These are phyloP conservation scores for Ceratobasidium papillatum DNA, from an alignment of 1,284 basidiomycete genomes.

Conservation along the genomic window DNA sequence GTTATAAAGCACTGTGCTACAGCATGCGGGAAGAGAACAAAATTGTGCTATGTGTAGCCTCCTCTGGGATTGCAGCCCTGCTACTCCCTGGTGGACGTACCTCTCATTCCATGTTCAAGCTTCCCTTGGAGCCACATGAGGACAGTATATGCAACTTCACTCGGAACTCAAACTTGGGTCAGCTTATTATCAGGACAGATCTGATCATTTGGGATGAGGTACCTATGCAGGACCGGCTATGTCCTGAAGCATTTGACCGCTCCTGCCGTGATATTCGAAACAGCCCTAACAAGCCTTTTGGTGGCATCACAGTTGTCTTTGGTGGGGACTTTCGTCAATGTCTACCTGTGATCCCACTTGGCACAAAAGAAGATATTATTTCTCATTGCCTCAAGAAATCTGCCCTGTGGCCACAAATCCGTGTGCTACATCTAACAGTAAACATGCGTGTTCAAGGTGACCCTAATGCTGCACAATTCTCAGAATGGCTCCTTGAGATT, in stretches of 20 bases:
- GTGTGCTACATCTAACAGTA: slow-evolving; percentile 49
- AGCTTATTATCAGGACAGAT: slow-evolving; percentile 48
- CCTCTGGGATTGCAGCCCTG: slow-evolving; percentile 59
- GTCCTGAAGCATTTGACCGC: slow-evolving; percentile 52
- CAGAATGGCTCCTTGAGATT: slow-evolving; percentile 57
- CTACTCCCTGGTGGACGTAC: slow-evolving; percentile 56
- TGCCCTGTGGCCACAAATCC: slow-evolving; percentile 52
- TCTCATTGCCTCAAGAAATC: slow-evolving; percentile 52
- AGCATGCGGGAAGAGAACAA: slow-evolving; percentile 47
- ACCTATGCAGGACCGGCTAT: slow-evolving; percentile 51
- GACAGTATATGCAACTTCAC: slow-evolving; percentile 47
- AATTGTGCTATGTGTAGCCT: slow-evolving; percentile 58
- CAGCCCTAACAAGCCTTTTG: slow-evolving; percentile 51
- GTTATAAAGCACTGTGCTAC: slow-evolving; percentile 56
- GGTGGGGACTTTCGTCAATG: slow-evolving; percentile 58
- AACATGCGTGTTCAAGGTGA: slow-evolving; percentile 55
- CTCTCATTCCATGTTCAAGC: slow-evolving; percentile 57
- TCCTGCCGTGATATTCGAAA: slow-evolving; percentile 51
- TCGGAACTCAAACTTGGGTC: slow-evolving; percentile 48
- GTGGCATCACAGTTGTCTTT: slow-evolving; percentile 55
- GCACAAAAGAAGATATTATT: slow-evolving; percentile 53
- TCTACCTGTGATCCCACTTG: slow-evolving; percentile 55
- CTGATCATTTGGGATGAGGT: slow-evolving; percentile 58
- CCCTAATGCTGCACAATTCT: slow-evolving; percentile 50
- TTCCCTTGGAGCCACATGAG: slow-evolving; percentile 54